Evolutionary conservation across 345 rosid genomes (phyloP), one percentile per base, ranked within the genome.

Genomic region (Ceriops zippeliana): DNA sequence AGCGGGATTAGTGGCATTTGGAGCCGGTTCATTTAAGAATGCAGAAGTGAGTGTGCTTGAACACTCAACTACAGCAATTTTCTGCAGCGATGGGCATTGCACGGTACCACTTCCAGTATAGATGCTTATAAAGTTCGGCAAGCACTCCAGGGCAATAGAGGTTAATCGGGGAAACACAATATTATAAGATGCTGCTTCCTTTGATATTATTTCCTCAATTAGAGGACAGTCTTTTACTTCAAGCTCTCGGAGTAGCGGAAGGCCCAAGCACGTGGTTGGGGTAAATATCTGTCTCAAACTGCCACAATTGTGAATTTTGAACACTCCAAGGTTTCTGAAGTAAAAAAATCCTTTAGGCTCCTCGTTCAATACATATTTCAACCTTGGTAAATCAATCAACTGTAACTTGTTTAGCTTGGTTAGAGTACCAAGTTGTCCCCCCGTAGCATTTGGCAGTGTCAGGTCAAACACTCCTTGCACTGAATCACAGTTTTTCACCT

Each of bases 201-300:
- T 22, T 22, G 24, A 22, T 30, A 59, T 42, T 17, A 69, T 30
- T n/a, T 60, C 19, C 21, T 59, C 65, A 52, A 69, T 5, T 5
- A 30, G 1, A n/a, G 15, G 2, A 22, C 72, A 69, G 19, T 34
- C 27, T 49, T 57, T 60, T 19, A 69, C 31, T 69, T 60, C 65
- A 0, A 69, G 13, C 11, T 49, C 10, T 10, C 32, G 49, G 47
- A 69, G 65, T 31, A 16, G 49, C 31, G 4, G 49, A 10, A 69
- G 72, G 49, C 22, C 6, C 19, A 31, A 46, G 10, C 38, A 46
- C 58, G 1, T 47, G 8, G 72, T 11, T n/a, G 38, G 72, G 21
- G 59, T 60, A 31, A 69, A 68, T 58, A 58, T 5, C n/a, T 68
- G 5, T 19, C 42, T 68, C 56, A 68, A 68, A 7, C 54, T 67